Percentiles rank a stretch among this genome's conserved stretches.
These are phyloP conservation scores for Jaltomata sinuosa DNA, from an alignment of 257 asterid genomes.

Conservation along the genomic window DNA sequence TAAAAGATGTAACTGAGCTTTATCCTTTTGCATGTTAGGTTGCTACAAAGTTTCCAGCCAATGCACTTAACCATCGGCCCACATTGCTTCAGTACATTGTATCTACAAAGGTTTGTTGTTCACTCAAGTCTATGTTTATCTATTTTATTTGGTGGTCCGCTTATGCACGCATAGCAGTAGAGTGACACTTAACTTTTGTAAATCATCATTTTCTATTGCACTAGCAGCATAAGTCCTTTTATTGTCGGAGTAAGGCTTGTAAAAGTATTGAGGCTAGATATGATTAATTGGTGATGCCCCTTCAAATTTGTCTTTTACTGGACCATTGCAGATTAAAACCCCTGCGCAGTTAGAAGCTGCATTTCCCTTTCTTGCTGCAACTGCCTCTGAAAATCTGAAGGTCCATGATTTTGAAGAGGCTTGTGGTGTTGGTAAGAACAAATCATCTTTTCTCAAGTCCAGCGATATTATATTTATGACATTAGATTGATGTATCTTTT, in stretches of 20 bases:
- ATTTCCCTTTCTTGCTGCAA: slow-evolving; percentile 39
- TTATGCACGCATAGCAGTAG: not conserved
- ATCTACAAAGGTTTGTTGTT: slow-evolving; percentile 47
- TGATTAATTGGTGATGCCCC: not conserved
- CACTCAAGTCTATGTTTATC: not conserved
- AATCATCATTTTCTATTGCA: not conserved
- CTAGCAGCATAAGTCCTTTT: not conserved
- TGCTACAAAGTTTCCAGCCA: slow-evolving; percentile 76
- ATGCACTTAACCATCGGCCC: slow-evolving; percentile 82
- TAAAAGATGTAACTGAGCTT: not conserved
- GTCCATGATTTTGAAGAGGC: slow-evolving; percentile 59
- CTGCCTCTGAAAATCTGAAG: slow-evolving; percentile 45
- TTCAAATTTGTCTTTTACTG: not conserved
- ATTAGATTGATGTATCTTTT: not conserved
- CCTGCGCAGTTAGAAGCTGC: slow-evolving; percentile 88
- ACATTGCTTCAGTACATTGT: slow-evolving; percentile 54
- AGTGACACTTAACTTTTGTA: not conserved
- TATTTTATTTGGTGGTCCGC: not conserved
- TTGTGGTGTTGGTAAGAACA: slow-evolving; percentile 81
- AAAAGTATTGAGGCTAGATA: not conserved
- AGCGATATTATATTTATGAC: not conserved
- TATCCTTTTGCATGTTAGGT: slow-evolving; percentile 34
- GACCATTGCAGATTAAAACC: slow-evolving; percentile 44
- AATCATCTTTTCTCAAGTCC: not conserved
- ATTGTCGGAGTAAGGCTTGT: not conserved